A percentile compares a stretch with the other conserved stretches of the same genome.
Evolutionary conservation across 139 green algal species (phyloP).

Genomic region (Chlorella ohadii): DNA sequence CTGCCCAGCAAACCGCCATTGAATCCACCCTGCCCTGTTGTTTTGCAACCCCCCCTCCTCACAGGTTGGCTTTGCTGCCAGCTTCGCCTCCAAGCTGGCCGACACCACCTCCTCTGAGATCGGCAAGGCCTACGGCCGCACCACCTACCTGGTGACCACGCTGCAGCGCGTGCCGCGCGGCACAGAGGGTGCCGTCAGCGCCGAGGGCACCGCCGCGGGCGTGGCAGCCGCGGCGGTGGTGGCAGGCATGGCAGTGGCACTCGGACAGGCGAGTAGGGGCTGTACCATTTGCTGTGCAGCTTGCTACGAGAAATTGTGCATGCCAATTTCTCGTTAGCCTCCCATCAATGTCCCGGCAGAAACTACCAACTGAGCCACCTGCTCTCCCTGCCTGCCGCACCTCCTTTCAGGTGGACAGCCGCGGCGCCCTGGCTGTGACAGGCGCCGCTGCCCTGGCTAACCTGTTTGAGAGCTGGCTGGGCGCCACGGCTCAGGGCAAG

Average conservation of each 20-base stretch:
- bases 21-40: no score
- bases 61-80: slow-evolving; percentile 86
- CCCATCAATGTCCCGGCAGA: no score
- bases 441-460: slow-evolving; percentile 86
- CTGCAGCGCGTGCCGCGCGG: slow-evolving; percentile 87
- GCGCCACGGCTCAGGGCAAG: slow-evolving; percentile 81
- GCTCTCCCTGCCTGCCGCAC: neutral
- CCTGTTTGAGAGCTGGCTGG: slow-evolving; percentile 89
- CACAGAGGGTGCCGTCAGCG: slow-evolving; percentile 95
- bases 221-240: slow-evolving; percentile 61
- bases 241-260: neutral
- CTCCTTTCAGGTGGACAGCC: slow-evolving; percentile 55
- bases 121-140: slow-evolving; percentile 96
- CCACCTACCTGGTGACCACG: slow-evolving; percentile 89
- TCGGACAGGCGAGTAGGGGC: slow-evolving; percentile 21
- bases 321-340: no score
- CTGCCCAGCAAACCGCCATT: neutral
- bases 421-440: slow-evolving; percentile 45
- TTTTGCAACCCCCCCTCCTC: no score
- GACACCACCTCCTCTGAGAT: slow-evolving; percentile 96
- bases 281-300: no score
- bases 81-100: slow-evolving; percentile 92
- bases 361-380: no score
- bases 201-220: slow-evolving; percentile 93
- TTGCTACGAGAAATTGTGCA: no score